Evolutionary conservation across 2,329 filamentous ascomycete species (phyloP), one percentile per base, ranked within the genome.

Genomic region (Claviceps sp.): DNA sequence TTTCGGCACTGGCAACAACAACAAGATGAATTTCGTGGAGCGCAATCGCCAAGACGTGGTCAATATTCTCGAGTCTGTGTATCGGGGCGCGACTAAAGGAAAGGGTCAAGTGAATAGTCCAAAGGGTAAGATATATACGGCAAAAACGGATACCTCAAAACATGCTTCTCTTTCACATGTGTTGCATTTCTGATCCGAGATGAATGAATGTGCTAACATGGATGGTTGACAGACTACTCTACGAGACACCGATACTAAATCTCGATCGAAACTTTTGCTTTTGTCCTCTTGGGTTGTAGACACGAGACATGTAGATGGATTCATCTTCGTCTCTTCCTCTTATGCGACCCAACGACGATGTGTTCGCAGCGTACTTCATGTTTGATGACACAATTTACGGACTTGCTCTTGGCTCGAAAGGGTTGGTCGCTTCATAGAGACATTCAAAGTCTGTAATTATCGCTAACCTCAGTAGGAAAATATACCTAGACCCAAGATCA

Each of bases 11-110:
- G 93, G 93, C 58, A 95, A 98, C 72, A 98, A 98, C 70, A 98
- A 98, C 68, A 97, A 97, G 69, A 75, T 96, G 59, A 96, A 96
- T 66, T 95, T 88, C 84, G 88, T 95, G 47, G 74, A 70, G 34
- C 90, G 97, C 70, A 91, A 98, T 65, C 97, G 98, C 72, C 91
- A 97, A 68, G 93, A 98, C 72, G 75, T 98, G 62, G 95, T 98
- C 62, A 93, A 98, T 70, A 98, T 98, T 58, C 83, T 97, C 64
- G 93, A 98, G 76, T 96, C 90, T 4, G 90, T 98, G 55, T 98
- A 97, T 67, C 83, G 90, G 53, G 93, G 93, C n/a, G 93, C 93
- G 36, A 97, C 95, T 78, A 98, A 98, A 73, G 93, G 94, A 0
- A 77, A 91, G 50, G 93, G 94, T 85, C 71, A 98, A 60, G 93